Base-by-base conservation (phyloP, 352 stramenopile species). In the Phytophthora gonapodyides region DNA sequence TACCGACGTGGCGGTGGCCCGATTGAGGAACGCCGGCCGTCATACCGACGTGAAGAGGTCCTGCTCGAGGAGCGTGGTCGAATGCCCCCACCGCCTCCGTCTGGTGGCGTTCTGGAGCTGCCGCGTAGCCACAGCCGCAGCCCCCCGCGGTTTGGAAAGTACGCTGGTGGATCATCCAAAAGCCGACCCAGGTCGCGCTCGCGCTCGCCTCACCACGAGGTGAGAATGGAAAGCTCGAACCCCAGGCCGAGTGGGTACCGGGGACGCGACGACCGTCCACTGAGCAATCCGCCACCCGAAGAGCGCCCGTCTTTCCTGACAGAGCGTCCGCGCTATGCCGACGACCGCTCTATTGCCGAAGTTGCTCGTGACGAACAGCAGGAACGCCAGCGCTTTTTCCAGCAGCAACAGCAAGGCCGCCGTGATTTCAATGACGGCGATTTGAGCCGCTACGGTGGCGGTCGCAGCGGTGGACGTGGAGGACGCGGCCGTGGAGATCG, bases 301-400 rank as follows among this genome's bases (percentile, higher is more conserved):
- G 67, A 59, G 8, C 70, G 60, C 5, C 40, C 46, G 3, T 45
- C 67, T 21, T 49, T 63, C 15, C 67, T 66, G 44, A 8, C 53
- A 9, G 64, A 73, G 17, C 64, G 69, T 16, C 60, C 64, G 3
- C 70, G 70, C 17, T 68, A 71, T 54, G 57, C 70, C 27, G 72
- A 80, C 42, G 67, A 85, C 3, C 73, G 76, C 24, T 84, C 75
- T 15, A 82, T 87, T 51, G 78, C 76, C 1, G 76, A 81, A 42
- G 56, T 84, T 61, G 74, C 76, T 13, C 74, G 71, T n/a, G 69
- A 85, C 27, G 74, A 85, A 30, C 69, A 73, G 35, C 62, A 81
- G 45, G 64, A 80, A 10, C 67, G 69, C 3, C 65, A 84, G 31
- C 76, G 69, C 1, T 71, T 71, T 50, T 67, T 74, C 34, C 71